A percentile compares a stretch with the other conserved stretches of the same genome.
These are phyloP conservation scores for Cardamine resedifolia DNA, from an alignment of 345 rosid genomes.

Conservation along the genomic window DNA sequence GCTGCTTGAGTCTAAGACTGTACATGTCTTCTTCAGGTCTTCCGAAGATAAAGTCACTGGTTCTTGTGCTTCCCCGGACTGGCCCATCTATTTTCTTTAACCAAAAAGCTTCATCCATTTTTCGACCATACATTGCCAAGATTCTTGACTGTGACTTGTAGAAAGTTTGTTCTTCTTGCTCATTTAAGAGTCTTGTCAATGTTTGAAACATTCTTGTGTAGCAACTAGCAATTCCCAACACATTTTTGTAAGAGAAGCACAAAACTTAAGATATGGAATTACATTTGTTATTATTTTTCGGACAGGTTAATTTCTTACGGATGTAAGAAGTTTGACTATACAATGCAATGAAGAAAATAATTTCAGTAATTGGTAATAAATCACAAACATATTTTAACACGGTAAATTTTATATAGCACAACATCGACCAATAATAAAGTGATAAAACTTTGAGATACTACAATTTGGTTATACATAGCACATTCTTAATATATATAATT, in stretches of 20 bases:
- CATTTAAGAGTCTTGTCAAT: not conserved
- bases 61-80: not conserved
- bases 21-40: conserved; percentile 1
- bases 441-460: not conserved
- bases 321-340: not conserved
- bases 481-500: not conserved
- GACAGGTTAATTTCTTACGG: not conserved
- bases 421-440: not conserved
- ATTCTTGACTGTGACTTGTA: not conserved
- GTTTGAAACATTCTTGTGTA: not conserved
- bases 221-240: not conserved
- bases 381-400: not conserved
- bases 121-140: not conserved
- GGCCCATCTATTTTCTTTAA: not conserved
- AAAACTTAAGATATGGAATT: not conserved
- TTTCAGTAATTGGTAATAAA: not conserved
- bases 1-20: not conserved
- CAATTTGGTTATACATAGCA: conserved; percentile 7
- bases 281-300: not conserved
- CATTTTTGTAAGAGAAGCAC: not conserved
- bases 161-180: not conserved
- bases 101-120: not conserved
- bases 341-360: not conserved
- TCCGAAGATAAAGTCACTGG: not conserved
- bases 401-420: not conserved